Conservation (phyloP, 2,329 filamentous ascomycete genomes). For the Aspergillus ustus region DNA sequence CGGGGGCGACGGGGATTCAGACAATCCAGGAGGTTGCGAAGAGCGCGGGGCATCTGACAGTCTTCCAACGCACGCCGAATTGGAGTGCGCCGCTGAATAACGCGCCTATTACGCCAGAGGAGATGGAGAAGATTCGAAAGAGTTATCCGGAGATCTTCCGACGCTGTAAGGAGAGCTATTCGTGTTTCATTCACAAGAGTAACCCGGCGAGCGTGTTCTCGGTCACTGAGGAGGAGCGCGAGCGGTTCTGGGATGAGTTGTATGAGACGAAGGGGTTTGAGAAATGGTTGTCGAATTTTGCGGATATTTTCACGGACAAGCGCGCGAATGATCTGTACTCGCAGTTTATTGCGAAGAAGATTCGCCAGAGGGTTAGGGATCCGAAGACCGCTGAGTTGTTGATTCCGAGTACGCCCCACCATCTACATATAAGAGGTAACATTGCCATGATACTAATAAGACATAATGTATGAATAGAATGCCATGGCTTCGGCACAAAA, state of each 20-base stretch:
- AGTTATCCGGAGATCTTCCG: constrained; percentile 58
- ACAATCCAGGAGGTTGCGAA: constrained; percentile 64
- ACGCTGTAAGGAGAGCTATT: constrained; percentile 57
- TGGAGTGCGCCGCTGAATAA: constrained; percentile 63
- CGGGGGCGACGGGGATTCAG: constrained; percentile 60
- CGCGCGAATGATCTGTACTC: constrained; percentile 61
- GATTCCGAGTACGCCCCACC: constrained; percentile 44
- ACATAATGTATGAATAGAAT: constrained; percentile 15
- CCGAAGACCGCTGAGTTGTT: constrained; percentile 55
- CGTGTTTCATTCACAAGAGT: constrained; percentile 64
- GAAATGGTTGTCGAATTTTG: constrained; percentile 60
- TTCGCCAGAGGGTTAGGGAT: constrained; percentile 56
- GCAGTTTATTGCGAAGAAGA: constrained; percentile 60
- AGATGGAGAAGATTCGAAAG: constrained; percentile 7
- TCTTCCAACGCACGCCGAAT: constrained; percentile 72
- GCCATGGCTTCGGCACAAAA: constrained; percentile 61
- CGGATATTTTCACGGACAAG: constrained; percentile 53
- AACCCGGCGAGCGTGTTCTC: constrained; percentile 61
- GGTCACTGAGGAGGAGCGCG: constrained; percentile 55
- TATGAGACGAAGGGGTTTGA: constrained; percentile 60
- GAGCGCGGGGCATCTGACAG: constrained; percentile 56
- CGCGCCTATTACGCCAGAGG: neutral
- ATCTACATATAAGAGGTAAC: neutral
- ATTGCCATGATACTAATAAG: neutral
- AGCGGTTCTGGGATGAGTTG: constrained; percentile 55